Base-by-base conservation (phyloP, 495 filamentous ascomycete species). In the Filosporella fistucella region DNA sequence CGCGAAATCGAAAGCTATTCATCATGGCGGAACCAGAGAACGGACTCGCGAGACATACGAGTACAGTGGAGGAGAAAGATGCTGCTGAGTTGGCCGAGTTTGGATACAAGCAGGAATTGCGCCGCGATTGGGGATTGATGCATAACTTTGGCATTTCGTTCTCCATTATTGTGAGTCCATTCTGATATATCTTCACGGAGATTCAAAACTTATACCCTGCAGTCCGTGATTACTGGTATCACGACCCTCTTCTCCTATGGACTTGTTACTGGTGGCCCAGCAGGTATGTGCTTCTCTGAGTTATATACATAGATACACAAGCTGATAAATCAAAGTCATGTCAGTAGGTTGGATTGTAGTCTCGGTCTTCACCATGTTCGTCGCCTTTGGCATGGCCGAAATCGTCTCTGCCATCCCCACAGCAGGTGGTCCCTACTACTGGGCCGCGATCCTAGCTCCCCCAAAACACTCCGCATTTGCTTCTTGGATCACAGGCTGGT, bases 131-230 rank as follows among this genome's bases (percentile, higher is more conserved):
- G 79, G 74, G 71, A 12, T 52, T 81, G 48, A 62, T 75, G 39
- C 79, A 83, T 50, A 83, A 83, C 56, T 83, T 83, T 63, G 79
- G 79, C 38, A 74, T 83, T 42, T 81, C 77, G 0, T 83, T 83
- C 61, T 81, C 78, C 8, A 83, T 83, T 55, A 83, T 83, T 57
- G 76, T 79, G 26, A 23, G 18, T 36, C 25, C 16, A 37, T 30
- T 17, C 18, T 2, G 30, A 10, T 18, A 33, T n/a, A 26, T 28
- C 23, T 44, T 42, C 8, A 14, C 13, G 16, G 13, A 14, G 13
- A 20, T 17, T 24, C 28, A 26, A 16, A 41, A 16, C 49, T 52
- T 26, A 63, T 30, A 2, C 17, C 25, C 42, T 10, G 13, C 17
- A 81, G 77, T 78, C 74, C 45, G 75, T 83, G 14, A 74, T 83